Conservation (phyloP, 768 basidiomycete genomes). For the Phanerochaete sordida region DNA sequence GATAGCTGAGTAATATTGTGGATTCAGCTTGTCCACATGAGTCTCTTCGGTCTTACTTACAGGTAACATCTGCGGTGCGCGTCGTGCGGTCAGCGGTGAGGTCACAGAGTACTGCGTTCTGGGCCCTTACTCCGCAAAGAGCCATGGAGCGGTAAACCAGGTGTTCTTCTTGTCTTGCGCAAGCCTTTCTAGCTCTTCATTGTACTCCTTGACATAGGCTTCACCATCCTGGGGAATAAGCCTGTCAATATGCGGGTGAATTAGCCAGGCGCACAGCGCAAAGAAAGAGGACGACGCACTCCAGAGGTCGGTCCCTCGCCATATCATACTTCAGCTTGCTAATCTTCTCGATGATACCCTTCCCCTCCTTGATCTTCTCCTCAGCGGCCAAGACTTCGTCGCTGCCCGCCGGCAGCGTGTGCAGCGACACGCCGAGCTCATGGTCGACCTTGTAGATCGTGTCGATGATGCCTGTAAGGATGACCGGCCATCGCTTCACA, state of each 20-base stretch:
- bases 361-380: slow-evolving; percentile 67
- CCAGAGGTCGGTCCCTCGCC: slow-evolving; percentile 66
- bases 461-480: slow-evolving; percentile 79
- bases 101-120: neutral
- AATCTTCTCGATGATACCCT: slow-evolving; percentile 67
- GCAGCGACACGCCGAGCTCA: slow-evolving; percentile 40
- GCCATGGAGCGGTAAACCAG: slow-evolving; percentile 94
- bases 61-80: slow-evolving; percentile 59
- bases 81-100: neutral
- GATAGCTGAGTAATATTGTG: slow-evolving; percentile 58
- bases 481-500: slow-evolving; percentile 76
- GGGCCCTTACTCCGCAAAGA: slow-evolving; percentile 83
- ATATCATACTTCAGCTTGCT: slow-evolving; percentile 86
- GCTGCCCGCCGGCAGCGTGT: slow-evolving; percentile 14
- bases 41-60: slow-evolving; percentile 35
- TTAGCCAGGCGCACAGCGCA: neutral
- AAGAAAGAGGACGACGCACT: slow-evolving; percentile 40
- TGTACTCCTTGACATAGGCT: slow-evolving; percentile 68
- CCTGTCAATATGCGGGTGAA: slow-evolving; percentile 38
- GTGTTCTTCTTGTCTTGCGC: slow-evolving; percentile 48
- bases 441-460: slow-evolving; percentile 70
- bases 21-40: too few species aligned
- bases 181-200: slow-evolving; percentile 59
- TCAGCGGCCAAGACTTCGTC: slow-evolving; percentile 26
- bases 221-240: slow-evolving; percentile 75